Evolutionary conservation across 2,329 filamentous ascomycete species (phyloP), one percentile per base, ranked within the genome.

Genomic region (Penicillium griseofulvum): DNA sequence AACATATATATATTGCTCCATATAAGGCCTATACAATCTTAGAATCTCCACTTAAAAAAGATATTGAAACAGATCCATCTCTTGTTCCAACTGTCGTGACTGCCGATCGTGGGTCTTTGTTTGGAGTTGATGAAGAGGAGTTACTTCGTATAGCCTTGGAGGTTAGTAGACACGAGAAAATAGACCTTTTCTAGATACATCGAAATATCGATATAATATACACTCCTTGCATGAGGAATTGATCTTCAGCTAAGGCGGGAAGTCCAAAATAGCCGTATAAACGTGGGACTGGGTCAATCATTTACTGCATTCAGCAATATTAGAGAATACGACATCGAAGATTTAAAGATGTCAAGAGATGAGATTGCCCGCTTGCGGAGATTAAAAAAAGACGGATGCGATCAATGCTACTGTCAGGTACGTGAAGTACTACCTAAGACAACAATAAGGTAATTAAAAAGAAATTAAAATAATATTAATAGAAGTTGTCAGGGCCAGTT

Each of bases 101-200:
- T 37, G 51, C 51, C 45, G 51, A 54, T 43, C 37, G 22, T 19
- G 54, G 51, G 39, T 45, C 55, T 41, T 31, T 34, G 54, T 56
- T 54, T 56, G 54, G 49, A 19, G 33, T 56, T 57, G 28, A 57
- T 57, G 33, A 46, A 55, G 26, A 34, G 8, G n/a, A 11, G 39
- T 28, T 16, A 28, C 29, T 31, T 11, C 28, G 10, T 29, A 29
- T 10, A 31, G 3, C 22, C 22, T 4, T 22, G 22, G 22, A 22
- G 22, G 22, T 22, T 4, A 22, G 22, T 22, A 11, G 12, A 14
- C 4, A 29, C 12, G 12, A 31, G 29, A 31, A 12, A 31, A 31
- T 31, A 31, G 2, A 31, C 22, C 22, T 6, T 28, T 7, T 10
- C 26, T 28, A 10, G 29, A 12, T 34, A 29, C 26, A 19, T 28